Base-by-base conservation (phyloP, 2,329 filamentous ascomycete species). In the Talaromyces albobiverticillius region DNA sequence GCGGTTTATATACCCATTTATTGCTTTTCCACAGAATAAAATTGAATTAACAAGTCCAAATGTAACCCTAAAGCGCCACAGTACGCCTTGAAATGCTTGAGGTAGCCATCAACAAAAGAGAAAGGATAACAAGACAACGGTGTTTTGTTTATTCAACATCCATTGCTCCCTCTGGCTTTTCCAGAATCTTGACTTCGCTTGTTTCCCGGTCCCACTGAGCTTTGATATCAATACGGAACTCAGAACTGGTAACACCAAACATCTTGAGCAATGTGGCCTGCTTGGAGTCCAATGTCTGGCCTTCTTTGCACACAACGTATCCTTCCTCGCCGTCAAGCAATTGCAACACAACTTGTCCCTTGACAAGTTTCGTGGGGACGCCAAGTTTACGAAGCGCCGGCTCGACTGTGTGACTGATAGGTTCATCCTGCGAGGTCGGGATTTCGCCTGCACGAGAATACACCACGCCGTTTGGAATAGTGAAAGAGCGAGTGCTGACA, bases 241-340 rank as follows among this genome's bases (percentile, higher is more conserved):
- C 91, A 55, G 90, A 89, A 74, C 94, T 84, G 59, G 89, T 90
- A 54, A 96, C 84, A 51, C 90, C 88, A 75, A 99, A 97, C 65
- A 96, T 80, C 83, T 97, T 97, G 73, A 99, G 74, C 67, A 99
- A 76, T 60, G 91, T 87, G 54, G 94, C 96, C 81, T 99, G 94
- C 64, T 93, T 83, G 62, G 89, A 92, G 73, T 96, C 92, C 62
- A 99, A 76, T 42, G 85, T 81, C 68, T 96, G 84, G 10, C 93
- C 94, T 72, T 91, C 86, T 66, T 85, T 85, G 76, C 93, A 97
- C 47, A 99, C 85, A 9, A 81, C 81, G 69, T 92, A 95, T 22
- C 78, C 78, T 47, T 79, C 80, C 62, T 73, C 64, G 1, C 62
- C 70, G 25, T 68, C 68, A 1, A 63, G 66, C 65, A 75, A 60